Conservation (phyloP, 768 basidiomycete species). For the Sarcodon aspratus region DNA sequence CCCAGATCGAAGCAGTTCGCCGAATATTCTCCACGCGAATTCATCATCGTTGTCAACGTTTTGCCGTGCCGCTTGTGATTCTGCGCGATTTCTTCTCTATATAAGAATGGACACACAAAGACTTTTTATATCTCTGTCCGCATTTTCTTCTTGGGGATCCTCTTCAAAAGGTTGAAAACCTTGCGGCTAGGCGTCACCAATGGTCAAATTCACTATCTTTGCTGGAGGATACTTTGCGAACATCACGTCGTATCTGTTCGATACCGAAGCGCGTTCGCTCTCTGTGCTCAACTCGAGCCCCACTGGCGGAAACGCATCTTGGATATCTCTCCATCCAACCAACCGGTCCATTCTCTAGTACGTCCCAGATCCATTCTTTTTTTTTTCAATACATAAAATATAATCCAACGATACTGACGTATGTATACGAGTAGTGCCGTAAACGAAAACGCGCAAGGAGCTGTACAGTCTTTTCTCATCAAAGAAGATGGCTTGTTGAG, state of each 20-base stretch:
- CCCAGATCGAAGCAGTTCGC: too few species aligned
- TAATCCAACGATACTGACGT: background rate
- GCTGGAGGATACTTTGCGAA: constrained; percentile 56
- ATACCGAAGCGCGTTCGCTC: constrained; percentile 34
- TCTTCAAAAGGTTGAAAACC: too few species aligned
- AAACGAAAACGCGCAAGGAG: constrained; percentile 36
- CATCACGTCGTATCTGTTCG: constrained; percentile 54
- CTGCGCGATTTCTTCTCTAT: too few species aligned
- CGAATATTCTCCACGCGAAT: too few species aligned
- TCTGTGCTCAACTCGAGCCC: constrained; percentile 35
- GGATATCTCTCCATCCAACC: constrained; percentile 46
- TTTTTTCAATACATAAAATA: background rate
- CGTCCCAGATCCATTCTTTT: constrained; percentile 9
- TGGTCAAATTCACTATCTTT: constrained; percentile 61
- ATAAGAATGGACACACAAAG: too few species aligned
- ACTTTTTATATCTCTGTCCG: too few species aligned
- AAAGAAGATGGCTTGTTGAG: constrained; percentile 32
- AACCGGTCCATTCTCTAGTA: constrained; percentile 54
- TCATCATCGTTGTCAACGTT: too few species aligned
- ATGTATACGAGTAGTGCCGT: constrained; percentile 29
- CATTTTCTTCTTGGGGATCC: too few species aligned
- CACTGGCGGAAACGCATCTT: constrained; percentile 43
- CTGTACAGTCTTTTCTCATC: constrained; percentile 48
- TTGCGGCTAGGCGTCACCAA: constrained; percentile 10
- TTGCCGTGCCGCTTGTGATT: too few species aligned